A percentile compares a stretch with the other conserved stretches of the same genome.
These are phyloP conservation scores for Albizia julibrissin DNA, from an alignment of 306 rosid species.

Conservation along the genomic window DNA sequence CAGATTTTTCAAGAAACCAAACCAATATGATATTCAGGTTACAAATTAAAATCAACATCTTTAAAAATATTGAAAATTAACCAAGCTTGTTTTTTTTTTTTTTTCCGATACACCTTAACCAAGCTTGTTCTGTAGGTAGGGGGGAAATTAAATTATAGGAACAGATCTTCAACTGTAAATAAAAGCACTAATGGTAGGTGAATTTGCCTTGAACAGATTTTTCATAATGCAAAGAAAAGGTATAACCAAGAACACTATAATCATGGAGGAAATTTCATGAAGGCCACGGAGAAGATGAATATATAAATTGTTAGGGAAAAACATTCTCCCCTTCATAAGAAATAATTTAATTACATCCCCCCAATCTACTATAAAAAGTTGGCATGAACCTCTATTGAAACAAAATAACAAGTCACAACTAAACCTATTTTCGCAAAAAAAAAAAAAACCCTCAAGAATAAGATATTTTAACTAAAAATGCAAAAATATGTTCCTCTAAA, in stretches of 20 bases:
- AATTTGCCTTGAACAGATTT: conserved; percentile 10
- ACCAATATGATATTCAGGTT: not conserved
- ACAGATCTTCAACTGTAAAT: conserved; percentile 14
- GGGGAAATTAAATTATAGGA: not conserved
- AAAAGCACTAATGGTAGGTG: conserved; percentile 6
- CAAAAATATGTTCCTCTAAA: not conserved
- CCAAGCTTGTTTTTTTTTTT: not conserved
- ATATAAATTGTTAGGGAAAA: not conserved
- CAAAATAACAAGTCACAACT: not conserved
- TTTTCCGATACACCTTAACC: not conserved
- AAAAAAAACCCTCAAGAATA: not conserved
- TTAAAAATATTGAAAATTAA: not conserved
- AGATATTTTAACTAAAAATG: not conserved
- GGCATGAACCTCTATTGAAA: not conserved
- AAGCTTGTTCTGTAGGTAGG: conserved; percentile 3
- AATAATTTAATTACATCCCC: not conserved
- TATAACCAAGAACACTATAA: not conserved
- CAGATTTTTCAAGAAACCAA: not conserved
- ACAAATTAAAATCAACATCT: conserved; percentile 1
- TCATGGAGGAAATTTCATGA: not conserved
- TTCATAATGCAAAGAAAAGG: not conserved
- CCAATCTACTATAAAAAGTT: not conserved
- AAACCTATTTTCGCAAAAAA: not conserved
- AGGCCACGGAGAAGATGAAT: not conserved
- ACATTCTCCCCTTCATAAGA: not conserved